Conservation (phyloP, 306 rosid genomes). For the Begonia peltatifolia region DNA sequence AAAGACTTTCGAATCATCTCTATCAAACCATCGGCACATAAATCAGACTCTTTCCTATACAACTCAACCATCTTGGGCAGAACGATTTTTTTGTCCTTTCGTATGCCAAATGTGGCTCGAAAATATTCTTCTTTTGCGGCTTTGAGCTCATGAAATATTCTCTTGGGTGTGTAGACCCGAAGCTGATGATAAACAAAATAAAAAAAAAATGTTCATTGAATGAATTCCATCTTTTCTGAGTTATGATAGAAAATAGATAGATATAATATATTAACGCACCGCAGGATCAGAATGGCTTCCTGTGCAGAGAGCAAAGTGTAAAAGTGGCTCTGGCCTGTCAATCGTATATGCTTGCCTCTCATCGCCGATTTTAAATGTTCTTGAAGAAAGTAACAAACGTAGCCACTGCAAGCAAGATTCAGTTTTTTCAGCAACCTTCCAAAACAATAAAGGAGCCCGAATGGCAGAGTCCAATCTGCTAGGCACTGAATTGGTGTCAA, state of each 20-base stretch:
- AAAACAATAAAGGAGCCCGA: too few species aligned
- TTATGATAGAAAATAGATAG: background rate
- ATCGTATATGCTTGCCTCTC: slow-evolving; percentile 50
- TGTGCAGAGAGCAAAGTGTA: slow-evolving; percentile 74
- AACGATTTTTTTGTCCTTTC: slow-evolving; percentile 60
- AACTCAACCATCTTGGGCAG: slow-evolving; percentile 74
- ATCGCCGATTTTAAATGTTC: slow-evolving; percentile 60
- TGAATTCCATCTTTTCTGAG: background rate
- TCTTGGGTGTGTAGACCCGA: slow-evolving; percentile 35
- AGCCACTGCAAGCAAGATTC: slow-evolving; percentile 53
- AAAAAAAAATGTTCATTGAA: background rate
- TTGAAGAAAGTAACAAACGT: slow-evolving; percentile 51
- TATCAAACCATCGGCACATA: slow-evolving; percentile 44
- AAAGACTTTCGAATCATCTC: slow-evolving; percentile 64
- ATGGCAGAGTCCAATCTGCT: too few species aligned
- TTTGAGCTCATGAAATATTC: slow-evolving; percentile 13
- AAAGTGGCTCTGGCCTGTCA: slow-evolving; percentile 63
- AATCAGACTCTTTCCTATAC: slow-evolving; percentile 51
- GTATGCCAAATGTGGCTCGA: slow-evolving; percentile 48
- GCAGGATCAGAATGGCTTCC: slow-evolving; percentile 98
- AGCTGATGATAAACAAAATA: slow-evolving; percentile 24
- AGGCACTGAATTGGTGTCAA: too few species aligned
- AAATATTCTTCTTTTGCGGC: slow-evolving; percentile 11
- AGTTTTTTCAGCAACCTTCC: too few species aligned
- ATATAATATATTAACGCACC: slow-evolving; percentile 23